A percentile compares a stretch with the other conserved stretches of the same genome.
Evolutionary conservation across 1,139 yeast genomes (phyloP).

Genomic region (Saccharomyces uvarum): DNA sequence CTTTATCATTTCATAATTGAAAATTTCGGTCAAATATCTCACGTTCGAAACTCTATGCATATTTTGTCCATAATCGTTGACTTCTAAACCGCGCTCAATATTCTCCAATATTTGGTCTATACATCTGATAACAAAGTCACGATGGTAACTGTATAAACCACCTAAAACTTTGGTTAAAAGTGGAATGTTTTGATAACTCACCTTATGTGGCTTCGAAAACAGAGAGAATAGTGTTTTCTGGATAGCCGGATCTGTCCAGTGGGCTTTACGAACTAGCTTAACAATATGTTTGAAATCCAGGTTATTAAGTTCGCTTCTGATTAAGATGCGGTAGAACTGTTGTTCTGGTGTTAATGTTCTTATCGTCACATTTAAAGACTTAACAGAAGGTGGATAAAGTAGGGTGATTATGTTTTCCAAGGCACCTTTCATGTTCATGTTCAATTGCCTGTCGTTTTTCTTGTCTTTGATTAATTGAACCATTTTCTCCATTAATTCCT

Average conservation of each 20-base stretch:
- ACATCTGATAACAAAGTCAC: conserved; percentile 38
- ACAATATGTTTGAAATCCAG: conserved; percentile 36
- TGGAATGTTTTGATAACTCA: conserved; percentile 50
- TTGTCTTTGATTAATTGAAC: conserved; percentile 48
- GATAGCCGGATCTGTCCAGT: conserved; percentile 42
- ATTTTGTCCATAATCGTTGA: conserved; percentile 51
- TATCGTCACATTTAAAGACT: conserved; percentile 23
- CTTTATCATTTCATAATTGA: conserved; percentile 42
- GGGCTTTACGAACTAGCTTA: conserved; percentile 39
- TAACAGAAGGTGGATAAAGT: conserved; percentile 52
- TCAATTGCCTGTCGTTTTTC: conserved; percentile 44
- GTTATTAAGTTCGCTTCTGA: conserved; percentile 44
- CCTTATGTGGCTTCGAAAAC: conserved; percentile 55
- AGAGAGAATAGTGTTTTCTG: conserved; percentile 40
- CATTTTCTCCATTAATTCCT: conserved; percentile 56
- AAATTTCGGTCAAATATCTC: conserved; percentile 53
- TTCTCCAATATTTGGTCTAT: conserved; percentile 64
- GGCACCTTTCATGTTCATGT: conserved; percentile 51
- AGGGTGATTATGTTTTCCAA: conserved; percentile 52
- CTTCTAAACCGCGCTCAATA: conserved; percentile 58
- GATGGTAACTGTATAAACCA: conserved; percentile 34
- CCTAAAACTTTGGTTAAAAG: conserved; percentile 45
- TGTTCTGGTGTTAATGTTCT: conserved; percentile 37
- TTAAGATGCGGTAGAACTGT: conserved; percentile 43
- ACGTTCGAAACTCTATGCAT: conserved; percentile 58